Base-by-base conservation (phyloP, 73 alveolate species). In the Paramecium pentaurelia region DNA sequence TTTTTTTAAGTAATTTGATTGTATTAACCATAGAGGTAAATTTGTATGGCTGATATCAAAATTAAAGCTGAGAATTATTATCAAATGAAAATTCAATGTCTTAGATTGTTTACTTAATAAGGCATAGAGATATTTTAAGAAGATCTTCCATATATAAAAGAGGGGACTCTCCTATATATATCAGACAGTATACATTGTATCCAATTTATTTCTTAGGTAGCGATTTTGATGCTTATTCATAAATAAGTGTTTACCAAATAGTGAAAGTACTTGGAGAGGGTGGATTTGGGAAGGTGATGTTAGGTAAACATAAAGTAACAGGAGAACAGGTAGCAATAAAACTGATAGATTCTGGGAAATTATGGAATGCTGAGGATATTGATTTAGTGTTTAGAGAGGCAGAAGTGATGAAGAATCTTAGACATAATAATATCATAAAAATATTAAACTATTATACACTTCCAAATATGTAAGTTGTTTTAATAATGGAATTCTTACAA, bases 271-370 rank as follows among this genome's bases (percentile, higher is more conserved):
- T 98, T 44, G 99, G 99, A 2, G 97, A 97, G 38, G 99, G 99
- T 9, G 99, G 99, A 25, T 97, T 97, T 93, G 99, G 99, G 42
- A 98, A 97, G 93, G 99, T 98, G 2, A 93, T 96, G 88, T 92
- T 95, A 60, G 99, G 99, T 0, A 95, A 92, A 40, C 99, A 98
- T 90, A 97, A 95, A 47, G 98, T 95, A 73, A 96, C 98, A 27
- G 99, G 98, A 27, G 97, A 96, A 42, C 96, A 97, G 93, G 99
- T 97, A 8, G 99, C 99, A 42, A 97, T 98, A 49, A 98, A 98
- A 88, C 94, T 95, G 93, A 95, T 96, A 92, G 95, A 94, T 77
- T 92, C 87, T 40, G 42, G 51, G 37, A 37, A 45, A 36, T 60
- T 93, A 14, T 64, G 92, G 94, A 92, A 93, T 37, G 94, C 97